Evolutionary conservation across 768 basidiomycete genomes (phyloP), one percentile per base, ranked within the genome.

Genomic region (Auricularia cornea): DNA sequence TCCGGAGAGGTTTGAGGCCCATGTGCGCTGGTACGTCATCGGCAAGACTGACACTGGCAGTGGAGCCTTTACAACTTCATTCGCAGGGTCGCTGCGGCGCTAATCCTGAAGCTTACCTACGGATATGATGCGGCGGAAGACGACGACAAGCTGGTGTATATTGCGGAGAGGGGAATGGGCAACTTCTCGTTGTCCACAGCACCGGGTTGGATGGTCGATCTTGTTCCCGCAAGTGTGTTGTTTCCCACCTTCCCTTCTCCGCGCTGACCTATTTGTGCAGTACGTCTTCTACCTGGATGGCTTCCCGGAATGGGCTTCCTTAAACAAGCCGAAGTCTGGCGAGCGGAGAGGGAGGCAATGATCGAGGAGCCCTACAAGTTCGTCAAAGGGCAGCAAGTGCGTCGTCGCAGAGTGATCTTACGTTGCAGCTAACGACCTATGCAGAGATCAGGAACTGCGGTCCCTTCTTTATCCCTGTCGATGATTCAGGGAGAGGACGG

Each of bases 231-330:
- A 2, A 51, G 57, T 44, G 38, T 35, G 26, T 60, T 60, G 35
- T 3, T 18, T 60, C 31, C 16, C 44, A 30, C 60, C 26, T 1
- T 32, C 33, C 44, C 16, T 31, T 33, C 12, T 16, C 18, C 20
- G 41, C 2, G 41, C 41, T n/a, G n/a, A n/a, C n/a, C n/a, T n/a
- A n/a, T n/a, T n/a, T n/a, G n/a, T n/a, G n/a, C 54, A 71, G 71
- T 72, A 20, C 62, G 60, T 3, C 61, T 66, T 62, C 32, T 72
- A 8, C 71, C 71, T 8, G 35, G 59, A 11, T 70, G 71, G 71
- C 54, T 71, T 32, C 71, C 71, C 12, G 71, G 71, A 3, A 62
- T 68, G 1, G 64, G 66, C 26, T 71, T 68, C 66, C 65, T 68
- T 59, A 20, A 51, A 48, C 40, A 29, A 3, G 70, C 35, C 67